Evolutionary conservation across 2,329 filamentous ascomycete genomes (phyloP).

Genomic region (Calonectria multiphialidica): DNA sequence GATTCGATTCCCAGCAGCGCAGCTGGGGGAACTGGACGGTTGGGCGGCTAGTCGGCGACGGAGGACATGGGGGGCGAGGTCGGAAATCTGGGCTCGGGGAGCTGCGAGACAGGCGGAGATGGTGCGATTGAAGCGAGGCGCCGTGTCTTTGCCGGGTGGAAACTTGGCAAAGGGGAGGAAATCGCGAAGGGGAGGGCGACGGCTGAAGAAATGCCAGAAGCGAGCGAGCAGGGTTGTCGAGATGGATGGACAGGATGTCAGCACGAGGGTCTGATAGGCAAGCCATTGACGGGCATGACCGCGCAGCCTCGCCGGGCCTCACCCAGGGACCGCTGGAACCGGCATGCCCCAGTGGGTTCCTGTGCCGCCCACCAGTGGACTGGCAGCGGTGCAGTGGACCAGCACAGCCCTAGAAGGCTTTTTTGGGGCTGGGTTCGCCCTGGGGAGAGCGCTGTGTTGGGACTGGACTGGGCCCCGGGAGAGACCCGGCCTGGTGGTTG

Average conservation of each 20-base stretch:
- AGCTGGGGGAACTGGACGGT: conserved; percentile 32
- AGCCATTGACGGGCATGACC: conserved; percentile 29
- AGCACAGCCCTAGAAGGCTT: conserved; percentile 40
- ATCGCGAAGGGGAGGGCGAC: conserved; percentile 24
- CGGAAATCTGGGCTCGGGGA: background rate
- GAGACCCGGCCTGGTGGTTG: conserved; percentile 12
- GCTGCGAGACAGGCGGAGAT: background rate
- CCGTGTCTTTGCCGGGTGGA: background rate
- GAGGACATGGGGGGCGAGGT: conserved; percentile 36
- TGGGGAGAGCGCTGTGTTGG: background rate
- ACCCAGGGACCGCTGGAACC: background rate
- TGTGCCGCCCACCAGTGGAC: background rate
- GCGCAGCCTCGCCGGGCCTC: conserved; percentile 31
- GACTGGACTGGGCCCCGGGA: background rate
- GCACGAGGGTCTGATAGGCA: conserved; percentile 39
- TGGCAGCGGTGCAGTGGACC: conserved; percentile 14
- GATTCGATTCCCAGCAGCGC: conserved; percentile 18
- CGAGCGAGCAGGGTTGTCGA: conserved; percentile 1
- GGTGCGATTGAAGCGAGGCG: background rate
- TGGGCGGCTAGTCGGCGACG: conserved; percentile 12
- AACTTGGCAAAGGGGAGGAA: conserved; percentile 3
- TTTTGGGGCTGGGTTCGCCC: conserved; percentile 22
- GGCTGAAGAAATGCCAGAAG: conserved; percentile 13
- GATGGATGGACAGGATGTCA: conserved; percentile 36
- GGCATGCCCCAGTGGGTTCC: conserved; percentile 6